Conservation (phyloP, 371 early-diverging fungal species). For the Lichtheimia corymbifera region DNA sequence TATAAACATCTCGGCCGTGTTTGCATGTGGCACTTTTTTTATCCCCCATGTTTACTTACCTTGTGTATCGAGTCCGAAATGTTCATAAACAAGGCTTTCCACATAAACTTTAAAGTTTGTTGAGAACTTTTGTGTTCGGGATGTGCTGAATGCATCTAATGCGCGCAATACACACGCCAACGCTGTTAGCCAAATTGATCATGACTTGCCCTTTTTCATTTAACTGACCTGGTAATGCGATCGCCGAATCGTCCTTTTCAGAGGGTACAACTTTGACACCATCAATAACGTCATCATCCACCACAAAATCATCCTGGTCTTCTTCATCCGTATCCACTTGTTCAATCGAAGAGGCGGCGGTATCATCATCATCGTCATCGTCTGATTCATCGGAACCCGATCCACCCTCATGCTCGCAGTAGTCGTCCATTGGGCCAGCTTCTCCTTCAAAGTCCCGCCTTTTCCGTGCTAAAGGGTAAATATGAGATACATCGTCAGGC, state of each 20-base stretch:
- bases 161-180: neutral
- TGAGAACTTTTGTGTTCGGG: constrained; percentile 12
- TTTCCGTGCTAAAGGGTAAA: constrained; percentile 12
- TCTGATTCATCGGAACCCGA: constrained; percentile 6
- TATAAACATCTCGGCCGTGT: constrained; percentile 2
- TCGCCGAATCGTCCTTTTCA: neutral
- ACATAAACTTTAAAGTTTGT: constrained; percentile 20
- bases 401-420: neutral
- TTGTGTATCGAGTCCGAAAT: constrained; percentile 6
- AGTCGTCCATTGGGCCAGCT: constrained; percentile 20
- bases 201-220: too few species aligned
- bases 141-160: constrained; percentile 21
- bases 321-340: neutral
- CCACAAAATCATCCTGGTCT: constrained; percentile 16
- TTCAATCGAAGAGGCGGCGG: too few species aligned
- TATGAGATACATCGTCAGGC: neutral
- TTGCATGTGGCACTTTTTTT: neutral
- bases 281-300: constrained; percentile 24
- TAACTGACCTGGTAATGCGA: constrained; percentile 15
- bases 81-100: constrained; percentile 16
- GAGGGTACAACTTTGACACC: constrained; percentile 12
- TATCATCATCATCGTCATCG: constrained; percentile 1
- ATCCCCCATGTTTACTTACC: constrained; percentile 2
- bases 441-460: constrained; percentile 11
- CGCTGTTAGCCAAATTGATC: neutral